Percentiles rank a stretch among this genome's conserved stretches.
Evolutionary conservation across 225 moss, liverwort and hornwort genomes (phyloP).

Genomic region (Neckera pumila): DNA sequence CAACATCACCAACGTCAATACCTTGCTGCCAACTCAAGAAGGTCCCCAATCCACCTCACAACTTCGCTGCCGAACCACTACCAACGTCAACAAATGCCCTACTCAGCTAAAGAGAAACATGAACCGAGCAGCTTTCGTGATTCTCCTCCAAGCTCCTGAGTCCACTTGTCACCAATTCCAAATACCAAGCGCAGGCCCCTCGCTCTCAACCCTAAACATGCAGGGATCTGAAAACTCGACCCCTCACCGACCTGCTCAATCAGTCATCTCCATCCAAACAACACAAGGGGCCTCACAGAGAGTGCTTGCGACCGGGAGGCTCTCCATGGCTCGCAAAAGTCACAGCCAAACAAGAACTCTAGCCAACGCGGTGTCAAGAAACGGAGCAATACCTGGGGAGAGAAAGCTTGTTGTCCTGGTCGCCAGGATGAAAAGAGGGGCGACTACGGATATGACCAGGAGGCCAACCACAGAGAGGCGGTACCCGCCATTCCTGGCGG

Average conservation of each 20-base stretch:
- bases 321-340: background rate
- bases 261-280: background rate
- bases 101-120: background rate
- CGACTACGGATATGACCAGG: conserved; percentile 23
- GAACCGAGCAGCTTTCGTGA: background rate
- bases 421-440: conserved; percentile 39
- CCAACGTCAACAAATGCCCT: background rate
- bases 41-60: background rate
- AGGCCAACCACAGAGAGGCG: conserved; percentile 24
- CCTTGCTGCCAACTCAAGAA: background rate
- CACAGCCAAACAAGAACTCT: background rate
- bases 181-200: background rate
- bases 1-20: background rate
- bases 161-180: background rate
- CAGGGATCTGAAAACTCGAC: background rate
- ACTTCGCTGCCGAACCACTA: background rate
- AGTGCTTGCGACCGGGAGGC: background rate
- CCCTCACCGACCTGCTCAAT: background rate
- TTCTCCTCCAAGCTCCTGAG: too few relatives aligned
- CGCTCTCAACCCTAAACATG: background rate
- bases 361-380: background rate
- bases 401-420: conserved; percentile 27
- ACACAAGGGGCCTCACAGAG: background rate
- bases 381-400: conserved; percentile 11
- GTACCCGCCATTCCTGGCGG: conserved; percentile 26